Evolutionary conservation across 148 eudicot genomes (phyloP).

Genomic region (Spergularia bocconei): DNA sequence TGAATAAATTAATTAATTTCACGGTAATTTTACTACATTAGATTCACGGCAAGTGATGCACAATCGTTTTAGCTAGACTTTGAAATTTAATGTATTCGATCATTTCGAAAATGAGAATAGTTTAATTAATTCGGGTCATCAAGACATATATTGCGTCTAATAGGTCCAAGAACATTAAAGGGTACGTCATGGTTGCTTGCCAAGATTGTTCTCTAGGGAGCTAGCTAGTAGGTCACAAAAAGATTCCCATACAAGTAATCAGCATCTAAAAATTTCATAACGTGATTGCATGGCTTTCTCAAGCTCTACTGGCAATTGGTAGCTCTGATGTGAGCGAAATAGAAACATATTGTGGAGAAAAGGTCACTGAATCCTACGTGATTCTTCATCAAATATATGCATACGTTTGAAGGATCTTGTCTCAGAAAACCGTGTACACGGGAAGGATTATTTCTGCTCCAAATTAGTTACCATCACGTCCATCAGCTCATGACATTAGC

Average conservation of each 20-base stretch:
- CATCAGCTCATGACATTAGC: too few species aligned
- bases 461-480: too few species aligned
- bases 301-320: not conserved
- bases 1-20: too few species aligned
- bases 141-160: too few species aligned
- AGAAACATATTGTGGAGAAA: not conserved
- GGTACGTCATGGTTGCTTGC: not conserved
- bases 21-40: too few species aligned
- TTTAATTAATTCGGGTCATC: too few species aligned
- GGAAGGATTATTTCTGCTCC: too few species aligned
- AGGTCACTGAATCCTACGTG: conserved; percentile 8
- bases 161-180: too few species aligned
- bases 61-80: too few species aligned
- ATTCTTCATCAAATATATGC: conserved; percentile 2
- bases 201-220: not conserved
- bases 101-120: too few species aligned
- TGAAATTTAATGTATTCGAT: too few species aligned
- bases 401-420: conserved; percentile 13
- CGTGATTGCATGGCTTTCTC: conserved; percentile 15
- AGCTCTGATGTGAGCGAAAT: conserved; percentile 4
- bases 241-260: not conserved
- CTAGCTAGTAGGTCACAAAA: not conserved
- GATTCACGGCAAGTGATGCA: too few species aligned
- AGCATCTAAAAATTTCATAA: not conserved
- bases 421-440: not conserved